These are phyloP conservation scores for Ophiocordyceps camponoti-saundersi DNA, from an alignment of 2,329 filamentous ascomycete species.

Conservation along the genomic window DNA sequence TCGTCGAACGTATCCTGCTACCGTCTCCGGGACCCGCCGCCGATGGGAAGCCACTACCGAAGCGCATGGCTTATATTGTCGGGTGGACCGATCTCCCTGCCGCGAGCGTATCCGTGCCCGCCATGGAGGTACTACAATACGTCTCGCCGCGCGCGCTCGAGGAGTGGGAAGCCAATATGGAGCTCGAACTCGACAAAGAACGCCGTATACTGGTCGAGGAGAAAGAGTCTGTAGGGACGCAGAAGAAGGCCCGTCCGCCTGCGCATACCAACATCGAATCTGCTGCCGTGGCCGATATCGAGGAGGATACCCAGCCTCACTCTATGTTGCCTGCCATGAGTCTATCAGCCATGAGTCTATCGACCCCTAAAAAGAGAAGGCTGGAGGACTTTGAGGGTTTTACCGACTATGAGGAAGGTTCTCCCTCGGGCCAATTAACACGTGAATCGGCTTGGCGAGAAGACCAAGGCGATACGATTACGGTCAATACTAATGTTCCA, in stretches of 20 bases:
- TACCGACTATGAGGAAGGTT: constrained; percentile 11
- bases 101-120: constrained; percentile 26
- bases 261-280: constrained; percentile 7
- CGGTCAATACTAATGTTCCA: constrained; percentile 1
- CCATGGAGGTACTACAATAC: constrained; percentile 35
- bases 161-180: constrained; percentile 33
- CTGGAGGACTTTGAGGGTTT: constrained; percentile 13
- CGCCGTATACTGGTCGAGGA: constrained; percentile 11
- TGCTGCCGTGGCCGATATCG: constrained; percentile 11
- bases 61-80: constrained; percentile 35
- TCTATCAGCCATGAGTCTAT: constrained; percentile 18
- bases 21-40: constrained; percentile 15
- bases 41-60: constrained; percentile 19
- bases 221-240: constrained; percentile 3
- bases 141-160: constrained; percentile 39
- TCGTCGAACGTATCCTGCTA: constrained; percentile 33
- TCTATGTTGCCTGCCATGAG: constrained; percentile 16
- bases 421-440: constrained; percentile 11
- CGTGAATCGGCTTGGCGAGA: constrained; percentile 6
- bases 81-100: constrained; percentile 35
- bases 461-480: not conserved
- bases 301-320: constrained; percentile 7
- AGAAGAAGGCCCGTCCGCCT: constrained; percentile 12
- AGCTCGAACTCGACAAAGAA: constrained; percentile 24
- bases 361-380: constrained; percentile 16